Base-by-base conservation (phyloP, 106 monocot genomes). In the Acorus calamus region DNA sequence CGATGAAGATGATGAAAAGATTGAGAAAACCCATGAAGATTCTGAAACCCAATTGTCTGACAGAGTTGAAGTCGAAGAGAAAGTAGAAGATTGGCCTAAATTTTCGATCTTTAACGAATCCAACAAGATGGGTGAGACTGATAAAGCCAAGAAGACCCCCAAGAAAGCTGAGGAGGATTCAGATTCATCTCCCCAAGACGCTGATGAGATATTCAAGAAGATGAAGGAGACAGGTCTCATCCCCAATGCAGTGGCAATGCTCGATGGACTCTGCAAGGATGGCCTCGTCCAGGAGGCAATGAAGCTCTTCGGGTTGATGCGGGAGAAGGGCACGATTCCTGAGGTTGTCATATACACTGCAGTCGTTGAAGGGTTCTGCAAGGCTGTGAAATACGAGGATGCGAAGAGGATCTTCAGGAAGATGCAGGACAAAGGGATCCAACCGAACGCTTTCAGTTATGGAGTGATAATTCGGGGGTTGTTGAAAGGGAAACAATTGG, bases 211-310 rank as follows among this genome's bases (percentile, higher is more conserved):
- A 2, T 91, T 98, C 52, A 79, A 72, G 77, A 87, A 98, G 70
- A 91, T 98, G 91, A 98, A 91, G 73, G 79, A 98, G 74, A 91
- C 84, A 3, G 91, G 96, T 4, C 73, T 98, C 10, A 91, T 98
- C 13, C 96, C 96, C 0, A 98, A 91, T 63, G 96, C 91, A 4
- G 91, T 98, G 2, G 87, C 96, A 4, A 98, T 98, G 96, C 91
- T 98, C 11, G 91, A 98, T 14, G 91, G 87, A 0, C 72, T 98
- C 28, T 98, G 91, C 65, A 98, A 98, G 50, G 91, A 91, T 49
- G 96, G 96, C 6, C 48, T 91, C 55, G 63, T 85, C 49, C 82
- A 98, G 57, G 96, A 98, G 14, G 96, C 96, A n/a, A 91, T 98
- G 96, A 88, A 88, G 67, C 78, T 98, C 14, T 98, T 98, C 59